phyloP scores from a whole-genome alignment of 306 rosid genomes.

The Lathyrus sativus region DNA sequence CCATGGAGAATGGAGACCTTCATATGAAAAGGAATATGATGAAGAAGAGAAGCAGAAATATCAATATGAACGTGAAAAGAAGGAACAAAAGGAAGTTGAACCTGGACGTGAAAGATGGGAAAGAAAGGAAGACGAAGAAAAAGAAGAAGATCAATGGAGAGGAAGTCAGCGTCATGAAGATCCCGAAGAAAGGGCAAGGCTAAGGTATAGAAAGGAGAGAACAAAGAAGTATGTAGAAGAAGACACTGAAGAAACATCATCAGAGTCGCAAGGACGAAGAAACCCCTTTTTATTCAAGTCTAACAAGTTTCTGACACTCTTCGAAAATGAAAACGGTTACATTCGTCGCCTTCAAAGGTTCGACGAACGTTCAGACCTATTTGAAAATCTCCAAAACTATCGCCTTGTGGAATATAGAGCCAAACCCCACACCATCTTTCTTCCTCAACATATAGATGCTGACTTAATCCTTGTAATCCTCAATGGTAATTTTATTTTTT shows the following conservation, averaged over 20 bases:
- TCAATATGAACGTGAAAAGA: background rate
- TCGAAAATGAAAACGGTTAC: slow-evolving; percentile 25
- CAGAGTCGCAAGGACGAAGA: background rate
- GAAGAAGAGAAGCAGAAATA: background rate
- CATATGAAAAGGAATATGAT: no score
- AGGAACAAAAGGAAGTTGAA: background rate
- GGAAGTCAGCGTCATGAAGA: background rate
- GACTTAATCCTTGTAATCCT: slow-evolving; percentile 30
- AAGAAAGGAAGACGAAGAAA: background rate
- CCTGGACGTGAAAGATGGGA: background rate
- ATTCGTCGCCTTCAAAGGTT: slow-evolving; percentile 33
- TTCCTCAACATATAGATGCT: slow-evolving; percentile 42
- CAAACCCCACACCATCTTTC: slow-evolving; percentile 34
- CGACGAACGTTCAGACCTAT: background rate
- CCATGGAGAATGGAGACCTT: background rate
- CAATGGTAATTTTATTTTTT: slow-evolving; percentile 1
- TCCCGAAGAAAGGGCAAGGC: slow-evolving; percentile 39
- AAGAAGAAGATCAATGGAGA: background rate
- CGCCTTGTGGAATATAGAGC: background rate
- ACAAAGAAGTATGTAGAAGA: background rate
- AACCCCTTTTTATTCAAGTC: slow-evolving; percentile 38
- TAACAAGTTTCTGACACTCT: background rate
- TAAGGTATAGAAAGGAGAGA: background rate
- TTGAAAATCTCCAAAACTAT: slow-evolving; percentile 29
- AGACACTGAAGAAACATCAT: background rate